Base-by-base conservation (phyloP, 2,329 filamentous ascomycete species). In the Fusarium sp. region DNA sequence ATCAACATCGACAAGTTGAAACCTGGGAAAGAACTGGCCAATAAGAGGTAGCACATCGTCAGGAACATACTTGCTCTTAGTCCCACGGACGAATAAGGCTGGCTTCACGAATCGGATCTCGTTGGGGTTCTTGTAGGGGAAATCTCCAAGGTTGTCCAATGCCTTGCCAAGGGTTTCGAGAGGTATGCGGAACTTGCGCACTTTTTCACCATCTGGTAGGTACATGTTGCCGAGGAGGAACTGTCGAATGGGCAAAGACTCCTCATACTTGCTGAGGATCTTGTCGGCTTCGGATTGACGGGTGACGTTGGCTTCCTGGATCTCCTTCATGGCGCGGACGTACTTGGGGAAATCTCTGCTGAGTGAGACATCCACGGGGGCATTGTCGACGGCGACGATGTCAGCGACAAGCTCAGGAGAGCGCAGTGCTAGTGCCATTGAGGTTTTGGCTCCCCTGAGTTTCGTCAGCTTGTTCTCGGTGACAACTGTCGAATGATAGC, bases 161-260 rank as follows among this genome's bases (percentile, higher is more conserved):
- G 89, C 84, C 46, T 84, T 83, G 6, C 85, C 89, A 1, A 99
- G 82, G 5, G 87, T 89, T 45, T 86, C 83, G 13, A 99, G 81
- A 0, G 96, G 95, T 5, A 98, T 88, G 27, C 92, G 87, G 80
- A 96, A 97, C 71, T 87, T 89, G 72, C 91, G 86, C 4, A 82
- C 82, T 31, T 85, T 82, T 49, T 84, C 80, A 17, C 77, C 79
- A 11, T 70, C 39, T 1, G 84, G 82, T 7, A 89, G 87, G 69
- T 91, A 79, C 37, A 98, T 83, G 76, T 98, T 99, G 13, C 92
- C 93, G 1, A 99, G 87, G 17, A 99, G 86, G 78, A 98, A 99
- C 75, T 97, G 94, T 4, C 96, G 90, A 69, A 99, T 90, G 0
- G 89, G 82, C 6, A 96, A 78, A 15, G 90, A 88, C 83, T 75